Base-by-base conservation (phyloP, 192 early-diverging fungal genomes). In the Mycoemilia scoparia region DNA sequence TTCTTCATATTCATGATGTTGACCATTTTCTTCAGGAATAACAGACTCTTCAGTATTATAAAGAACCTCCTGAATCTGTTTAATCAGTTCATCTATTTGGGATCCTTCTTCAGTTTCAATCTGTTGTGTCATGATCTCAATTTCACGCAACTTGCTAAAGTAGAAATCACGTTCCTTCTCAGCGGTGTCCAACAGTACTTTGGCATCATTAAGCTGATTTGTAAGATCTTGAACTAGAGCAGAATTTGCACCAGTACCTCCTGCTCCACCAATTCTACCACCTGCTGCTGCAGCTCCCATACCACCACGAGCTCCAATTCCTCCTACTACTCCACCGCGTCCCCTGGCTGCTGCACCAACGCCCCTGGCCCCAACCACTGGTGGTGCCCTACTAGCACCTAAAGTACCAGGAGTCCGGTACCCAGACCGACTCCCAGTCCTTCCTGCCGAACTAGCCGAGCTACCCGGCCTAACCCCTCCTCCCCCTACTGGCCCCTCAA, bases 111-210 rank as follows among this genome's bases (percentile, higher is more conserved):
- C 54, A 4, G 45, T 27, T 37, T 90, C 79, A 8, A 80, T 51
- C 36, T 82, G 66, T 60, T 95, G 89, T 7, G 93, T 73, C 38
- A 82, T 66, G 18, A 98, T 70, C 41, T 95, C 90, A 58, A 95
- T 88, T 50, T 93, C 88, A 21, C 90, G 61, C 43, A 95, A 60
- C 60, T 95, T 98, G 16, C 55, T 48, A 55, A 91, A 98, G 44
- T 98, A 98, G 53, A 98, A 98, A 42, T 98, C 90, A 15, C 93
- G 68, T 51, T 98, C 90, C 60, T 87, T 95, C 51, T 92, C 89
- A 13, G 87, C 72, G 33, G 82, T 85, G 36, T 89, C 86, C 21
- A 95, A 77, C 16, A 80, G 74, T 14, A 76, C 67, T 52, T 84
- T 86, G 32, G 81, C 60, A 46, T 92, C 86, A 26, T 67, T 67